phyloP scores from a whole-genome alignment of 179 eudicot species.

The Sideroxylon spinosum region DNA sequence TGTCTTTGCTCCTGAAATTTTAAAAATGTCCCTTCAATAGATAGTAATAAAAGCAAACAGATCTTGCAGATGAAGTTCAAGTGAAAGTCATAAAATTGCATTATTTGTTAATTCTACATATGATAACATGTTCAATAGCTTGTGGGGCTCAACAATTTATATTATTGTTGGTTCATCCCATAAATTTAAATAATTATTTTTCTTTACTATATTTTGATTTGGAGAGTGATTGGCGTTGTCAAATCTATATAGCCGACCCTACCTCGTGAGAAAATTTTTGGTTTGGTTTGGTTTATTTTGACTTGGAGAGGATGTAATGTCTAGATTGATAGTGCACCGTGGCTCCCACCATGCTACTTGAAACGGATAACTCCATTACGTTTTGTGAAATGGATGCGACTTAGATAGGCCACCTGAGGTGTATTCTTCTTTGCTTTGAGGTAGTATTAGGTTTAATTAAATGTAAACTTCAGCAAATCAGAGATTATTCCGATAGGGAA shows the following conservation, averaged over 20 bases:
- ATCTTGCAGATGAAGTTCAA: background rate
- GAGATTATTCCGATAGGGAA: too few species aligned
- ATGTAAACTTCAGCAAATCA: too few species aligned
- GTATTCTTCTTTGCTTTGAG: too few species aligned
- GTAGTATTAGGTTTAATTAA: too few species aligned
- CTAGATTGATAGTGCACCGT: background rate
- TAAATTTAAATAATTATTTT: background rate
- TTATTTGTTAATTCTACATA: background rate
- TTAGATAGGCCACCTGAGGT: too few species aligned
- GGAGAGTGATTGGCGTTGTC: too few species aligned
- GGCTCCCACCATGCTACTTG: background rate
- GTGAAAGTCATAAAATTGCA: background rate
- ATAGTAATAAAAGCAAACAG: background rate
- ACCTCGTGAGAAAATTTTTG: too few species aligned
- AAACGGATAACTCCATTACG: too few species aligned
- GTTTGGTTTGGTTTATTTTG: too few species aligned
- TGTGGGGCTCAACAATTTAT: background rate
- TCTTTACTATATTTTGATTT: background rate
- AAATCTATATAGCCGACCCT: too few species aligned
- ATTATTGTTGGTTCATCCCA: background rate
- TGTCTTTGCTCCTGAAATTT: slow-evolving; percentile 48
- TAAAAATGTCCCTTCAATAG: background rate
- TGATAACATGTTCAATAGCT: background rate
- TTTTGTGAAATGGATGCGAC: too few species aligned
- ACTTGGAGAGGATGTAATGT: background rate